Conservation (phyloP, 176 grass and related monocot genomes). For the Raddia distichophylla region DNA sequence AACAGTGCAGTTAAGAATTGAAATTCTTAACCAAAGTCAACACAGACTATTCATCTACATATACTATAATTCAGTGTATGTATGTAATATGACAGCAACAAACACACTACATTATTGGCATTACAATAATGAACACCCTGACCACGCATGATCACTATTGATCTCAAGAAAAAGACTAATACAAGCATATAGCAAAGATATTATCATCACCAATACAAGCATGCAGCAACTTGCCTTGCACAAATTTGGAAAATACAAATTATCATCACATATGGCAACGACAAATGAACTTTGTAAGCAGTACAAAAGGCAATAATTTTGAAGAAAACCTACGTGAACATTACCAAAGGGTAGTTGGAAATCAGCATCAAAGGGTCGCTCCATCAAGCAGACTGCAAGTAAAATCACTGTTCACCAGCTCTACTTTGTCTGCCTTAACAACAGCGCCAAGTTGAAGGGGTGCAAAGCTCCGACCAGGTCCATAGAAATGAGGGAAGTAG, state of each 20-base stretch:
- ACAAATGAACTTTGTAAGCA: neutral
- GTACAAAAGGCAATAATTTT: neutral
- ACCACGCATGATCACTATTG: neutral
- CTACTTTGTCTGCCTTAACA: conserved; percentile 61
- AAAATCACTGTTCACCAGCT: conserved; percentile 45
- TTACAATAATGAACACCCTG: conserved; percentile 5
- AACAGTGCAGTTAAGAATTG: neutral
- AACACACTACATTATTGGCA: neutral
- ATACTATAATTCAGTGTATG: neutral
- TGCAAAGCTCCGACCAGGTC: conserved; percentile 59
- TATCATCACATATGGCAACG: neutral
- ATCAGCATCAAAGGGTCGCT: conserved; percentile 5
- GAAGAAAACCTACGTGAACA: conserved; percentile 8
- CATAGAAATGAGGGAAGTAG: conserved; percentile 90
- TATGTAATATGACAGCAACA: neutral
- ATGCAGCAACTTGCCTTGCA: neutral
- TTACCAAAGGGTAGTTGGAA: neutral
- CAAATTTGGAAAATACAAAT: conserved; percentile 6
- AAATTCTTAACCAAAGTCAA: neutral
- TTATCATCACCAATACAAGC: neutral
- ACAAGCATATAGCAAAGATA: neutral
- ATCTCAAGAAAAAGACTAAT: neutral
- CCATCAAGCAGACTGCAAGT: conserved; percentile 57
- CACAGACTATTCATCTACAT: neutral
- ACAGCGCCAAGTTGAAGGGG: conserved; percentile 55